Evolutionary conservation across 202 grass and related monocot species (phyloP).

Genomic region (Hordeum pubiflorum): DNA sequence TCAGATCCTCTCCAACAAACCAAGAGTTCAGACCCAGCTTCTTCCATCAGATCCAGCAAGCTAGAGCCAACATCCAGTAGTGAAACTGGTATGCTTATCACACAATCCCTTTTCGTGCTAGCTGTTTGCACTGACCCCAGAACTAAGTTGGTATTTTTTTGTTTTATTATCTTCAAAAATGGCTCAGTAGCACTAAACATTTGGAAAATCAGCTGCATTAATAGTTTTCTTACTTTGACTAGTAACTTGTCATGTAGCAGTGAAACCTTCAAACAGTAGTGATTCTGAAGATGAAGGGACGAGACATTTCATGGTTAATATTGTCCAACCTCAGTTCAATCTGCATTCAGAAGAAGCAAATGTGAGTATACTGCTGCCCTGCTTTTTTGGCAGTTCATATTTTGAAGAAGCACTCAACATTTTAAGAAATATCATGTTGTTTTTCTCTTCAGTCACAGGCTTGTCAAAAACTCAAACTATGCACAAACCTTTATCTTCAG

Average conservation of each 20-base stretch:
- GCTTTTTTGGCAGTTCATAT: slow-evolving; percentile 20
- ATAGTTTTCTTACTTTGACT: slow-evolving; percentile 26
- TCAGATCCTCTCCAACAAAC: slow-evolving; percentile 45
- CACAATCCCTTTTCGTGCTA: slow-evolving; percentile 18
- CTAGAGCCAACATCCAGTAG: slow-evolving; percentile 46
- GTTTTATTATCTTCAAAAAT: slow-evolving; percentile 4
- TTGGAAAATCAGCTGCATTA: slow-evolving; percentile 15
- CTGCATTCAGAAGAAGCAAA: slow-evolving; percentile 98
- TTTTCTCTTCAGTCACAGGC: slow-evolving; percentile 18
- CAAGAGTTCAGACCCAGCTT: slow-evolving; percentile 57
- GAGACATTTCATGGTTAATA: slow-evolving; percentile 87
- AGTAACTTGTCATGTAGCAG: slow-evolving; percentile 41
- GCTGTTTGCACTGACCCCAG: background rate
- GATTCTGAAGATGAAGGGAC: slow-evolving; percentile 81
- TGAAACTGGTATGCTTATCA: slow-evolving; percentile 50
- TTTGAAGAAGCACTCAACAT: slow-evolving; percentile 20
- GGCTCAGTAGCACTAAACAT: slow-evolving; percentile 17
- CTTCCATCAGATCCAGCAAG: slow-evolving; percentile 48
- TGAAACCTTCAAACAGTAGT: slow-evolving; percentile 42
- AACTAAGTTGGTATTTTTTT: slow-evolving; percentile 23
- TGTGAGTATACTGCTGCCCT: slow-evolving; percentile 49
- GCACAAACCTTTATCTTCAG: background rate
- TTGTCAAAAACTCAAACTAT: background rate
- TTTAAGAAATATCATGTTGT: slow-evolving; percentile 18
- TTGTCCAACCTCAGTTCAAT: slow-evolving; percentile 95